These are phyloP conservation scores for Hypholoma sublateritium DNA, from an alignment of 768 basidiomycete genomes.

Conservation along the genomic window DNA sequence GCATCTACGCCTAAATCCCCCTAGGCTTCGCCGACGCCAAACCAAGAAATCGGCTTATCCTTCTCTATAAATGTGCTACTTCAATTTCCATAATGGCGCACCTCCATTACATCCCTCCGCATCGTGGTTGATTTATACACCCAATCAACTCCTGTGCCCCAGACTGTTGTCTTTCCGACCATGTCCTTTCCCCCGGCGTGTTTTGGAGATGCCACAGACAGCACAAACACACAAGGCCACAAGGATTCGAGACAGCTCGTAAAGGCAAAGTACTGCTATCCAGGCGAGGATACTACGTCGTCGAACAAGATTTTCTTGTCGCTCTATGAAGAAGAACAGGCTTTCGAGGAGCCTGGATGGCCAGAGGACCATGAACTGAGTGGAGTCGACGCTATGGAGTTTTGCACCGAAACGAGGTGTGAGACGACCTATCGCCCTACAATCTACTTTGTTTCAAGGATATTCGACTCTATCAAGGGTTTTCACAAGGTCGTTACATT, in stretches of 20 bases:
- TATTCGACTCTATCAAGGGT: slow-evolving; percentile 22
- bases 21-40: background rate
- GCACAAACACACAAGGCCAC: background rate
- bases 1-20: background rate
- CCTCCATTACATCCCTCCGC: background rate
- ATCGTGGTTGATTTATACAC: background rate
- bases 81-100: too few relatives aligned
- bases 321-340: slow-evolving; percentile 25
- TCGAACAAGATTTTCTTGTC: slow-evolving; percentile 17
- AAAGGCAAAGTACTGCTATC: slow-evolving; percentile 12
- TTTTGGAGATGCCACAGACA: background rate
- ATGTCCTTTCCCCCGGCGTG: background rate
- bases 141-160: background rate
- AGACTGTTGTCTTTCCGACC: background rate
- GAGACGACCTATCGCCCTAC: slow-evolving; percentile 12
- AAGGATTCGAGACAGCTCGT: background rate
- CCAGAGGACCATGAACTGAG: background rate
- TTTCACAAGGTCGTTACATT: slow-evolving; percentile 19
- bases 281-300: slow-evolving; percentile 13
- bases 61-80: background rate
- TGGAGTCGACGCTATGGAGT: background rate
- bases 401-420: background rate
- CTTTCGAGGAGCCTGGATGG: slow-evolving; percentile 10
- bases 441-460: slow-evolving; percentile 17
- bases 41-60: background rate